A percentile compares a stretch with the other conserved stretches of the same genome.
Evolutionary conservation across 2,329 filamentous ascomycete species (phyloP).

Genomic region (Stachybotrys echinatus): DNA sequence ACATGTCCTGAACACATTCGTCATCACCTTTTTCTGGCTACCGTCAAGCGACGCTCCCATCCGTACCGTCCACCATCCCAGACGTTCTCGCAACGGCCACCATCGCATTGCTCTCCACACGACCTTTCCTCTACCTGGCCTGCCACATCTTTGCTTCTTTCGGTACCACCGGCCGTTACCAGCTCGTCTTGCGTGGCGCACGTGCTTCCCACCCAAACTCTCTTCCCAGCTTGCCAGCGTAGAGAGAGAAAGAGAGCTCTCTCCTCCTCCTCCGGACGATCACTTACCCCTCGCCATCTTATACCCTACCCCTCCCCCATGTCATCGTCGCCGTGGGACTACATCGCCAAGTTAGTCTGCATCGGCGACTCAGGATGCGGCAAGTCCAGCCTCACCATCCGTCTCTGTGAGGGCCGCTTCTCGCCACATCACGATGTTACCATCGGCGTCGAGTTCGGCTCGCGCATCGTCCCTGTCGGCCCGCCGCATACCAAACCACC

Average conservation of each 20-base stretch:
- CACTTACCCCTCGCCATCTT: slow-evolving; percentile 6
- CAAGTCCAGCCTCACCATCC: slow-evolving; percentile 90
- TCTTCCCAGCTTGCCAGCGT: too few species aligned
- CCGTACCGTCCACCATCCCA: too few species aligned
- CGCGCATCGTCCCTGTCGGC: slow-evolving; percentile 84
- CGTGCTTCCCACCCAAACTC: slow-evolving; percentile 1
- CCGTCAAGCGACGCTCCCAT: neutral
- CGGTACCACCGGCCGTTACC: neutral
- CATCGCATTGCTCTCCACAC: neutral
- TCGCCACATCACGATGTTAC: slow-evolving; percentile 93
- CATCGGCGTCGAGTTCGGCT: slow-evolving; percentile 94
- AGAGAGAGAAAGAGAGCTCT: neutral
- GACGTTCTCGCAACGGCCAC: neutral
- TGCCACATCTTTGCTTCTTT: neutral
- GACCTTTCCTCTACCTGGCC: neutral
- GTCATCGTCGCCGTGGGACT: slow-evolving; percentile 80
- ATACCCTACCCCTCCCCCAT: slow-evolving; percentile 27
- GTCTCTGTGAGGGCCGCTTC: slow-evolving; percentile 94
- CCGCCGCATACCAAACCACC: slow-evolving; percentile 61
- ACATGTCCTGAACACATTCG: neutral
- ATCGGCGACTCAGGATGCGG: slow-evolving; percentile 95
- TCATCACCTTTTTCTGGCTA: neutral
- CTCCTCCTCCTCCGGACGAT: neutral
- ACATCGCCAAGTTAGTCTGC: slow-evolving; percentile 97
- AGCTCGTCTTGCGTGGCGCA: neutral